phyloP scores from a whole-genome alignment of 1,284 basidiomycete species.

The Ganoderma meredithae region DNA sequence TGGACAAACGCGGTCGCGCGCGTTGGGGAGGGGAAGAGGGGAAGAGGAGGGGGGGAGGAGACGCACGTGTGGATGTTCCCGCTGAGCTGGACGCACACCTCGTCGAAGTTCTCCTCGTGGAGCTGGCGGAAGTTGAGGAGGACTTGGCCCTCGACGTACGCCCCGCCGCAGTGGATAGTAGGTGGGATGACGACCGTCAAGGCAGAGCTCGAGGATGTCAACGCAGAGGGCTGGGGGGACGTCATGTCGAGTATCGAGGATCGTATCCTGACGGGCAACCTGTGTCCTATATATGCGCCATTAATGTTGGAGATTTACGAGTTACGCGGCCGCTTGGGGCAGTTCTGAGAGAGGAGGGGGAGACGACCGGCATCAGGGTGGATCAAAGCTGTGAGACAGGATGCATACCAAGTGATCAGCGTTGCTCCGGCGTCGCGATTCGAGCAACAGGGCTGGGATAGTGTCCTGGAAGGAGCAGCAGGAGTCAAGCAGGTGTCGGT shows the following conservation, averaged over 20 bases:
- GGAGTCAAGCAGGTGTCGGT: no score
- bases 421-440: not conserved
- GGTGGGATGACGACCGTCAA: slow-evolving; percentile 8
- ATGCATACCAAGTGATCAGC: not conserved
- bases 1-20: not conserved
- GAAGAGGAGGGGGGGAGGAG: not conserved
- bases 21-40: not conserved
- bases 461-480: no score
- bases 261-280: not conserved
- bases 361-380: not conserved
- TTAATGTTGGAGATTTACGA: not conserved
- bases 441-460: not conserved
- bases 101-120: slow-evolving; percentile 17
- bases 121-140: slow-evolving; percentile 20
- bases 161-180: slow-evolving; percentile 1
- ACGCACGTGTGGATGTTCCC: slow-evolving; percentile 16
- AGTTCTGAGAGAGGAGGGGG: not conserved
- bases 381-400: not conserved
- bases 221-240: not conserved
- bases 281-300: not conserved
- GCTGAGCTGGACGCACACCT: slow-evolving; percentile 16
- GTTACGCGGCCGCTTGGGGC: not conserved
- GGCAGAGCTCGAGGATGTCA: not conserved
- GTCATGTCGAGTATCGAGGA: not conserved
- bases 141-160: slow-evolving; percentile 20